Percentiles rank a stretch among this genome's conserved stretches.
Conservation (phyloP, 345 rosid genomes). For the Physaria fendleri region DNA sequence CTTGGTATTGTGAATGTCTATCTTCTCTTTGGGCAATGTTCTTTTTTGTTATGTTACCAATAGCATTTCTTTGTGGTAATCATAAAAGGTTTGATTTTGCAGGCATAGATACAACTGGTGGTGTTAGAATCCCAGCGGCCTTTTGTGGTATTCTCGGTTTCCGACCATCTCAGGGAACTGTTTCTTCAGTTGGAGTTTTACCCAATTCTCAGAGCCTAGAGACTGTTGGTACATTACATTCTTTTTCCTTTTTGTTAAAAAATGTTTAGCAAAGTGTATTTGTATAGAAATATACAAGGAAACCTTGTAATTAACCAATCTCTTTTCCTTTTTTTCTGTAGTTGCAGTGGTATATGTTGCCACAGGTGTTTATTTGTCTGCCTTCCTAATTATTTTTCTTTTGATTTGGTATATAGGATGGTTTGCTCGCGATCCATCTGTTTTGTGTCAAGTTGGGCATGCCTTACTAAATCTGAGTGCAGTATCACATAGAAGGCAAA, state of each 20-base stretch:
- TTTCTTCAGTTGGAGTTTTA: slow-evolving; percentile 63
- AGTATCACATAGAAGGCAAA: slow-evolving; percentile 50
- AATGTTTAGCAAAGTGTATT: background rate
- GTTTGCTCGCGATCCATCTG: slow-evolving; percentile 78
- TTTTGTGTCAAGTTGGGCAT: slow-evolving; percentile 63
- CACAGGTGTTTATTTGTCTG: background rate
- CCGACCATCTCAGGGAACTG: slow-evolving; percentile 86
- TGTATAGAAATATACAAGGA: background rate
- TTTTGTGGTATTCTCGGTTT: slow-evolving; percentile 85
- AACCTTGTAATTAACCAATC: background rate
- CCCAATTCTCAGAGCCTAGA: slow-evolving; percentile 88
- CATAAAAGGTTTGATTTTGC: slow-evolving; percentile 9
- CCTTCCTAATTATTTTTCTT: slow-evolving; percentile 9
- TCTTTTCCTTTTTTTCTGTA: background rate
- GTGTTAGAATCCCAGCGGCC: slow-evolving; percentile 76
- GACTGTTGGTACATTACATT: slow-evolving; percentile 55
- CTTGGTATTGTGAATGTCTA: slow-evolving; percentile 42
- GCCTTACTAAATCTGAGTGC: slow-evolving; percentile 58
- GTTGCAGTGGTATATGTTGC: background rate
- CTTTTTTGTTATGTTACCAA: background rate
- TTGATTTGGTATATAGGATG: slow-evolving; percentile 46
- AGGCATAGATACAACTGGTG: slow-evolving; percentile 81
- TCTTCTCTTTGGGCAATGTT: background rate
- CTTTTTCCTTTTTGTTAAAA: background rate
- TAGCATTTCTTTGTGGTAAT: slow-evolving; percentile 6